Evolutionary conservation across 176 grass and related monocot species (phyloP), one percentile per base, ranked within the genome.

Genomic region (Areca catechu): DNA sequence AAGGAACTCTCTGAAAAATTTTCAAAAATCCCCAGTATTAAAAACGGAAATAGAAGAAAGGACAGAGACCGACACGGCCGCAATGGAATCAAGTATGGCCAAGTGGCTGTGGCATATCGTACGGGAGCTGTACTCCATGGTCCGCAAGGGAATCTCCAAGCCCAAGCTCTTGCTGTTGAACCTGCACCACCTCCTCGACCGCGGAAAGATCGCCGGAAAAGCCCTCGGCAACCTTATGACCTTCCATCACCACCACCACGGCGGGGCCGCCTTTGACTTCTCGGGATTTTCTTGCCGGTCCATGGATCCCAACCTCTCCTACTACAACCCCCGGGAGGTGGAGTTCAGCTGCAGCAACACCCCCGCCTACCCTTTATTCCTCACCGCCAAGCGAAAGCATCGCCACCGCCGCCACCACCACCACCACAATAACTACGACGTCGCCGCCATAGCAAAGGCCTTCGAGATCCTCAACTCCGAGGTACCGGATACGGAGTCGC

Each of bases 321-420:
- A 65, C 55, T 22, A 69, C 67, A 59, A 77, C 66, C 71, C 86
- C 0, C 29, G 29, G 18, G 86, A 90, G 66, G 86, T 96, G 0
- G 83, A 96, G 76, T 96, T 96, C 83, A 96, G 92, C 74, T 96
- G 92, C 80, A 74, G 66, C 72, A 85, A 74, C 74, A 96, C 86
- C 53, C 86, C 92, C 34, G 61, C 69, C 16, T 47, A 68, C 59
- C 18, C 75, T 15, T 51, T 47, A 66, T 16, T 69, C 53, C 68
- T 75, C 49, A 53, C 78, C 12, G 79, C 81, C 68, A 61, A 53
- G 54, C 43, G 61, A 9, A 58, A 58, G 56, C 22, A 29, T 34
- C 19, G 47, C 72, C 30, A 78, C 22, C 59, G 74, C 48, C 70
- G 72, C 19, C 16, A 64, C 4, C 30, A 53, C 54, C 29, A 57